Evolutionary conservation across 257 asterid genomes (phyloP).

Genomic region (Striga asiatica): DNA sequence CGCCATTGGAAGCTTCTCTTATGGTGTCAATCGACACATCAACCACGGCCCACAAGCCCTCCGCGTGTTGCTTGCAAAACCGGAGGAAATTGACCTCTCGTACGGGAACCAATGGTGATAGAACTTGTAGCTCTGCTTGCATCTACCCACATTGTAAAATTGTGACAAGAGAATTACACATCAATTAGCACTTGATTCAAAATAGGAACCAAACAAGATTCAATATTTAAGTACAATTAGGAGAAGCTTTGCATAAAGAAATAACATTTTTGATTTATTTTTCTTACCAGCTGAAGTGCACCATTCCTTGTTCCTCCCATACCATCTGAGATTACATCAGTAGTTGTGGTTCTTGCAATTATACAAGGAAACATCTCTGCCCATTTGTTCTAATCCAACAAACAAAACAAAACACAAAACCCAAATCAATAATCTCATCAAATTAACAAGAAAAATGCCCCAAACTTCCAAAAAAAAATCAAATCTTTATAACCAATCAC

Average conservation of each 20-base stretch:
- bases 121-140: conserved; percentile 88
- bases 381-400: conserved; percentile 40
- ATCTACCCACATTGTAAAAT: conserved; percentile 32
- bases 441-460: neutral
- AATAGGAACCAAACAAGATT: too few species aligned
- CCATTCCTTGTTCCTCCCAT: conserved; percentile 72
- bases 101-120: conserved; percentile 83
- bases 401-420: neutral
- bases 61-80: conserved; percentile 92
- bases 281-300: conserved; percentile 78
- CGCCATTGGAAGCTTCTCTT: conserved; percentile 30
- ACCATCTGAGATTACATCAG: conserved; percentile 54
- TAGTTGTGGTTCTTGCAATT: conserved; percentile 43
- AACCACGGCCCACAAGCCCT: conserved; percentile 91
- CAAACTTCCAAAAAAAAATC: neutral
- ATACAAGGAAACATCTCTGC: conserved; percentile 69
- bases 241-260: too few species aligned
- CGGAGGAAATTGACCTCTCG: conserved; percentile 86
- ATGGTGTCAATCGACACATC: conserved; percentile 71
- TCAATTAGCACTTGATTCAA: too few species aligned
- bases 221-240: too few species aligned
- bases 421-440: neutral
- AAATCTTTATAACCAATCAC: neutral
- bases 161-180: too few species aligned
- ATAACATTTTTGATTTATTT: too few species aligned